Evolutionary conservation across 345 rosid genomes (phyloP), one percentile per base, ranked within the genome.

Genomic region (Fremontodendron californicum): DNA sequence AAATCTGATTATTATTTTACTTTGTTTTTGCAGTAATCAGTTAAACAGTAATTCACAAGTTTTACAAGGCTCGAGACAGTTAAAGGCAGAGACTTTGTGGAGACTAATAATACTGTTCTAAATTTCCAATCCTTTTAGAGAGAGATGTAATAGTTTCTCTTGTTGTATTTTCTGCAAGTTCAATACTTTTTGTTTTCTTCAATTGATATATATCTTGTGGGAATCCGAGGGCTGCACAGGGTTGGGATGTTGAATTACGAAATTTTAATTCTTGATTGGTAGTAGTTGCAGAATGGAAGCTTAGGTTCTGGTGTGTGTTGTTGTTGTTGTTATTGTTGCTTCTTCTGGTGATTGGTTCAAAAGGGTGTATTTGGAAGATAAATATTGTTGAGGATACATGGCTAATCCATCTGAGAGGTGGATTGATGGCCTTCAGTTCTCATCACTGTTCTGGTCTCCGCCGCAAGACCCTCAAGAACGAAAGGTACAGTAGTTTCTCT

Each of bases 391-490:
- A 21, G 11, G 39, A 48, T 69, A 45, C 68, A 91, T 93, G 97
- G 94, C 94, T 75, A 83, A 67, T 85, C 85, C 92, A 76, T 87
- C 92, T 63, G 94, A 88, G 90, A 88, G 96, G 79, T 95, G 99
- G 99, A 91, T 90, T 76, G 98, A 95, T 83, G 93, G 98, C 51
- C 96, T 95, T 80, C 93, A 88, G 72, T 89, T 84, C 83, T 95
- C 99, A 19, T 95, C 97, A 42, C 83, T 95, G 78, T 93, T 93
- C 79, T 86, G 98, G 92, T 88, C 92, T 80, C 92, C 98, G 0
- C 99, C 99, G 3, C 93, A 85, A 29, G 99, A 91, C 81, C 85
- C 84, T 51, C 88, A 83, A 54, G 94, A 93, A 65, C 86, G 93
- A 73, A 90, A 93, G 98, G 99, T 93, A 72, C 49, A 5, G 0